Conservation (phyloP, 2,329 filamentous ascomycete species). For the Anthostomella pinea region DNA sequence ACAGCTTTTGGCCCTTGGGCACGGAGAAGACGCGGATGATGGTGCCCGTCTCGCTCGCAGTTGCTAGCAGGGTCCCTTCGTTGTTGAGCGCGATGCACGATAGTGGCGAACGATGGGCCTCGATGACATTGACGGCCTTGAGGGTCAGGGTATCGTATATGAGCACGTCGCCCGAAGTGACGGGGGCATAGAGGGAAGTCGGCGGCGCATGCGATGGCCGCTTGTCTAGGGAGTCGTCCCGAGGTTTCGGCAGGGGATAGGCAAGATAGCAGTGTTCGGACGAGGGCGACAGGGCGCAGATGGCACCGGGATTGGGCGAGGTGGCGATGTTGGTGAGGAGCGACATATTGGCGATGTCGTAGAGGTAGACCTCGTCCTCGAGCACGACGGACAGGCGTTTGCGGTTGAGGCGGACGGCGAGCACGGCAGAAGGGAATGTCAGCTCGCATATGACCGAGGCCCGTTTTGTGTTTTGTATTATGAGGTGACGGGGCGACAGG, state of each 20-base stretch:
- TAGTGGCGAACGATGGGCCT: slow-evolving; percentile 88
- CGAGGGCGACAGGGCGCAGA: slow-evolving; percentile 88
- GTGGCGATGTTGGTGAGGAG: slow-evolving; percentile 89
- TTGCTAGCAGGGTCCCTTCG: slow-evolving; percentile 87
- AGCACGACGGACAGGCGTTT: slow-evolving; percentile 91
- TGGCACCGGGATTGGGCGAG: slow-evolving; percentile 86
- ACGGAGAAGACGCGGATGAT: slow-evolving; percentile 96
- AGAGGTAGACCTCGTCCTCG: slow-evolving; percentile 95
- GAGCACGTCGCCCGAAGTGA: slow-evolving; percentile 87
- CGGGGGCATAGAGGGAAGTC: slow-evolving; percentile 70
- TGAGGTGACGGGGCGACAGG: slow-evolving; percentile 83
- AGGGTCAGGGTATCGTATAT: slow-evolving; percentile 87
- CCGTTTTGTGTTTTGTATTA: slow-evolving; percentile 93
- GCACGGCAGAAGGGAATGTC: slow-evolving; percentile 93
- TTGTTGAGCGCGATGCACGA: slow-evolving; percentile 90
- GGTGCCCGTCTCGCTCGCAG: slow-evolving; percentile 94
- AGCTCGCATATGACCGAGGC: slow-evolving; percentile 93
- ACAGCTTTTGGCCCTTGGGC: slow-evolving; percentile 86
- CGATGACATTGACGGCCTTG: slow-evolving; percentile 91
- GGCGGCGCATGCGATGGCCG: slow-evolving; percentile 83
- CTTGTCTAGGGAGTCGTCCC: slow-evolving; percentile 55
- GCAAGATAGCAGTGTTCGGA: slow-evolving; percentile 95
- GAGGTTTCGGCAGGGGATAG: slow-evolving; percentile 79
- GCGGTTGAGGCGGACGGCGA: slow-evolving; percentile 89
- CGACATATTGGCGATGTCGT: slow-evolving; percentile 98